A percentile compares a stretch with the other conserved stretches of the same genome.
phyloP scores from a whole-genome alignment of 1,139 yeast genomes.

The Arxiozyma slooffiae region DNA sequence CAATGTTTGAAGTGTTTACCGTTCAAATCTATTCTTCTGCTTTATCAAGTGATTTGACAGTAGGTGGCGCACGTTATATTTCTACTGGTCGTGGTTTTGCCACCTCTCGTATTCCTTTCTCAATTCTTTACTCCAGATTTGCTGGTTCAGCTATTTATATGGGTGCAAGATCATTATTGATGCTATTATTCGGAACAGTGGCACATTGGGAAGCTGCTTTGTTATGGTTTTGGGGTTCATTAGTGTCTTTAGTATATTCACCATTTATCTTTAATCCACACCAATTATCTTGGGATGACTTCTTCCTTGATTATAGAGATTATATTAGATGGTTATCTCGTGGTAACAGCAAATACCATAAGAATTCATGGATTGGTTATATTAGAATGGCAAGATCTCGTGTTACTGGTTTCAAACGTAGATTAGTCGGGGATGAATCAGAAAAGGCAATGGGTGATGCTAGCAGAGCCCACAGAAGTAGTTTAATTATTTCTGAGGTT shows the following conservation, averaged over 20 bases:
- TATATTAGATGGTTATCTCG: conserved; percentile 97
- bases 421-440: conserved; percentile 73
- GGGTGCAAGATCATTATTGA: conserved; percentile 86
- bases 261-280: conserved; percentile 97
- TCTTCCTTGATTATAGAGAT: conserved; percentile 97
- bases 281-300: conserved; percentile 98
- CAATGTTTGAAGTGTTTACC: conserved; percentile 95
- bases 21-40: conserved; percentile 96
- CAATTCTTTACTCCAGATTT: conserved; percentile 89
- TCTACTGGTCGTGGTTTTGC: conserved; percentile 99
- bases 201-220: conserved; percentile 96
- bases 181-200: conserved; percentile 83
- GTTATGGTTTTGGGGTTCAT: conserved; percentile 97
- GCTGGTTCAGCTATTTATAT: conserved; percentile 94
- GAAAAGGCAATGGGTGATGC: conserved; percentile 95
- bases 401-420: conserved; percentile 95
- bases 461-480: conserved; percentile 85
- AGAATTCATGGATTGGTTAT: conserved; percentile 98
- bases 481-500: conserved; percentile 77
- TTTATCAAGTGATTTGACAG: conserved; percentile 79
- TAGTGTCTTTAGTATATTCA: conserved; percentile 79
- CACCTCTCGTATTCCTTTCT: conserved; percentile 95
- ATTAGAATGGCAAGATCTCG: conserved; percentile 93
- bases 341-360: conserved; percentile 98
- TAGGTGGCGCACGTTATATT: conserved; percentile 99